Conservation (phyloP, 2,329 filamentous ascomycete genomes). For the Calonectria pteridis region DNA sequence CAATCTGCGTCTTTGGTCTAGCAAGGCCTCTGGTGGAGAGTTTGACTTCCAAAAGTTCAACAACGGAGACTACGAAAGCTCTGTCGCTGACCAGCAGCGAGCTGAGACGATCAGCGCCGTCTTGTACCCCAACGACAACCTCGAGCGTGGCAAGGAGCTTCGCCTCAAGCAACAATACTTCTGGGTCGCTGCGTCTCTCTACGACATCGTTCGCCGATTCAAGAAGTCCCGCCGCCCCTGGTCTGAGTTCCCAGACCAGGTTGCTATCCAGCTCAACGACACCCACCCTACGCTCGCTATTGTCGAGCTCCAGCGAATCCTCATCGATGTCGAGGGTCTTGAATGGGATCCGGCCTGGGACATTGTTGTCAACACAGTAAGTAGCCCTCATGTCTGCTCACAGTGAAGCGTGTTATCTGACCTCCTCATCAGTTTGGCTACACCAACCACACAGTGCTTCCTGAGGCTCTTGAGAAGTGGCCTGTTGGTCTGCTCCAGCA, state of each 20-base stretch:
- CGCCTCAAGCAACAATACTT: slow-evolving; percentile 99
- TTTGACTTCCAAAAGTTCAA: slow-evolving; percentile 99
- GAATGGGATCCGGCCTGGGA: slow-evolving; percentile 95
- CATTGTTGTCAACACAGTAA: slow-evolving; percentile 77
- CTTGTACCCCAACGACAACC: slow-evolving; percentile 96
- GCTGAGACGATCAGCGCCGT: slow-evolving; percentile 99
- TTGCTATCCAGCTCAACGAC: slow-evolving; percentile 98
- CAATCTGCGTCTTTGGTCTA: slow-evolving; percentile 97
- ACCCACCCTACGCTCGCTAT: slow-evolving; percentile 97
- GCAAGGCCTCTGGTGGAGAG: slow-evolving; percentile 95
- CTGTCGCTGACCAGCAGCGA: slow-evolving; percentile 96
- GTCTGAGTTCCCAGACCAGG: slow-evolving; percentile 92
- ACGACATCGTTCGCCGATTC: slow-evolving; percentile 96
- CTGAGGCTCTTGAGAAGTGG: slow-evolving; percentile 98
- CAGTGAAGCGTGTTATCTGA: slow-evolving; percentile 20
- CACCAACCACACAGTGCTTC: slow-evolving; percentile 98
- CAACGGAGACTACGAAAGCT: slow-evolving; percentile 96
- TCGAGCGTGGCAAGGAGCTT: slow-evolving; percentile 96
- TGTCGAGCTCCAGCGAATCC: slow-evolving; percentile 93
- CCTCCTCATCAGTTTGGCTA: slow-evolving; percentile 80
- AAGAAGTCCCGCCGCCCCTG: slow-evolving; percentile 95
- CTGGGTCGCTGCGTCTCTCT: slow-evolving; percentile 97
- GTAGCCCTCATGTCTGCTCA: slow-evolving; percentile 40
- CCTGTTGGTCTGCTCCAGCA: slow-evolving; percentile 93
- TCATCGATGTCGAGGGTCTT: slow-evolving; percentile 89